Base-by-base conservation (phyloP, 208 protist species). In the Herpetomonas tarakana region DNA sequence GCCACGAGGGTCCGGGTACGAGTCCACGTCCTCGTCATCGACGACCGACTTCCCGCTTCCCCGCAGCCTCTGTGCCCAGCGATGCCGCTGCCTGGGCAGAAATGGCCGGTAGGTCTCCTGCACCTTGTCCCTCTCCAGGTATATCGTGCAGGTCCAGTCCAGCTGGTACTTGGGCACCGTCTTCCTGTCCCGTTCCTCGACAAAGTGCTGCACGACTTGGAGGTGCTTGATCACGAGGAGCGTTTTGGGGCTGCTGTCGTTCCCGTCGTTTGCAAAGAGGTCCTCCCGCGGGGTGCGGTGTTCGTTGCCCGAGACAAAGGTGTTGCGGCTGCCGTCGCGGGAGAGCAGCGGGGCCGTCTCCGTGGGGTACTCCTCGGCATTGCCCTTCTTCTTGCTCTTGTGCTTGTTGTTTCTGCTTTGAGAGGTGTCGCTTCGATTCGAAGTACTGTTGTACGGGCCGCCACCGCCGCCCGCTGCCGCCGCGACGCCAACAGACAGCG, bases 181-280 rank as follows among this genome's bases (percentile, higher is more conserved):
- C 35, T 69, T 58, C 12, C 52, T 30, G 2, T 88, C 65, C 0
- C 35, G 25, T 1, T 35, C 30, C 16, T 76, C 73, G 4, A 91
- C 81, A 65, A 90, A 79, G 74, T 88, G 78, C 25, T 80, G 82
- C 0, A 74, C 46, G 2, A 68, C 80, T 46, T 87, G 80, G 25
- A 71, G 45, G 58, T 92, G 86, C 38, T 76, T 66, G 14, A 92
- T 60, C 2, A 76, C 52, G 52, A 92, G 58, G 11, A 77, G 29
- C 19, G 69, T 18, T 58, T 58, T 12, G 16, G 44, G 7, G 16
- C 58, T 7, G 45, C 53, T 3, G 45, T 16, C 0, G 22, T 12
- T 35, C 18, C 51, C 30, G 52, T 25, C 22, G 24, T 27, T 30
- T 16, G 18, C 39, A 50, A 21, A 45, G 2, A 12, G 53, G 45